Base-by-base conservation (phyloP, 1,139 yeast genomes). In the Hemisphaericaspora subhashii region DNA sequence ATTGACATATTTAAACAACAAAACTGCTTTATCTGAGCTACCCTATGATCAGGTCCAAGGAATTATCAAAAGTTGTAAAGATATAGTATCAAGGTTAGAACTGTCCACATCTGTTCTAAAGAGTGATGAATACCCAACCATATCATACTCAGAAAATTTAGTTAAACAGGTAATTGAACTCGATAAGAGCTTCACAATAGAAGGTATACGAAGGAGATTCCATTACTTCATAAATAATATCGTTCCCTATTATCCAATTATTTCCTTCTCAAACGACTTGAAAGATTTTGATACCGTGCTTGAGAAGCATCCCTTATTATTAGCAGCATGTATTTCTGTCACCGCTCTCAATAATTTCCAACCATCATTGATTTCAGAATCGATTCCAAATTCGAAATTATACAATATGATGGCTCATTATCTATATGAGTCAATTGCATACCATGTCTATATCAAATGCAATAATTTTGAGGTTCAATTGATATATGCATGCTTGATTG, bases 221-320 rank as follows among this genome's bases (percentile, higher is more conserved):
- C 48, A 56, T 3, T 58, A 52, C 43, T 77, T 75, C 43, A 46
- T 64, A 10, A 44, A 57, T 9, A 62, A 69, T 8, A 60, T 77
- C 55, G 52, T 72, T 11, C 62, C 69, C 3, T 73, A 60, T 51
- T 74, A 76, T 63, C 82, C 83, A 5, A 64, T 74, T 21, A 57
- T 73, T 3, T 63, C 76, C 11, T 57, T 76, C 20, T 68, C 79
- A 0, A 35, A 51, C 2, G 50, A 56, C 13, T 43, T 59, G 8
- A 58, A 56, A 24, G 58, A 66, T 15, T 73, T 69, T 44, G 72
- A 73, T 7, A 60, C 60, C 50, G 48, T 74, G 25, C 44, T 67
- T 18, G 66, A 66, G 24, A 54, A 68, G 37, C 64, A 64, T 31
- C 82, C 83, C 0, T 44, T 75, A 20, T 51, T 76, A 8, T 53